Evolutionary conservation across 108 stramenopile genomes (phyloP).

Genomic region (Nitzschia palea): DNA sequence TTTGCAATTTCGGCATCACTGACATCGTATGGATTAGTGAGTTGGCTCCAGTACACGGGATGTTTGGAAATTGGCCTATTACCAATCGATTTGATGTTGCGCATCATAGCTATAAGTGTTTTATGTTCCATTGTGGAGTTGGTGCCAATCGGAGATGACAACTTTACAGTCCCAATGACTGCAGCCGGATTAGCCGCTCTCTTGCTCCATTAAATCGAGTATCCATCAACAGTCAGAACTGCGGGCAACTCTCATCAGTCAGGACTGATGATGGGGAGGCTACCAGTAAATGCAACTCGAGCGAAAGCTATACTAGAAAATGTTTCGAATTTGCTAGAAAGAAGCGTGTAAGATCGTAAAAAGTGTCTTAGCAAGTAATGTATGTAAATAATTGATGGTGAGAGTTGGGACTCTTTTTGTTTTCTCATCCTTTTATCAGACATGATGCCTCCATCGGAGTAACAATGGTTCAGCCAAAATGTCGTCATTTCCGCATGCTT

Average conservation of each 20-base stretch:
- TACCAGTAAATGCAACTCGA: too few relatives aligned
- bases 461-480: conserved; percentile 40
- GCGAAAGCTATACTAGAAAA: too few relatives aligned
- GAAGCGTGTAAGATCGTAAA: too few relatives aligned
- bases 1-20: conserved; percentile 50
- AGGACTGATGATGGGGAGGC: too few relatives aligned
- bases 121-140: conserved; percentile 65
- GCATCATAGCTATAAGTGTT: conserved; percentile 44
- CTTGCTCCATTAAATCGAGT: conserved; percentile 21
- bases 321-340: too few relatives aligned
- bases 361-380: too few relatives aligned
- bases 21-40: conserved; percentile 43
- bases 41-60: conserved; percentile 48
- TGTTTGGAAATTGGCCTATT: conserved; percentile 35
- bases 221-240: too few relatives aligned
- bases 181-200: conserved; percentile 54
- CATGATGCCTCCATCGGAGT: conserved; percentile 30
- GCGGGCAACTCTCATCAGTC: too few relatives aligned
- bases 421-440: conserved; percentile 30
- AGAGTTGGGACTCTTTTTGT: too few relatives aligned
- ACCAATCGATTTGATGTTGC: conserved; percentile 27
- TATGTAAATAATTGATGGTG: too few relatives aligned
- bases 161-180: conserved; percentile 71
- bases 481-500: conserved; percentile 39
- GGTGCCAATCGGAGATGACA: conserved; percentile 75